Evolutionary conservation across 495 filamentous ascomycete species (phyloP), one percentile per base, ranked within the genome.

Genomic region (Neurospora pannonica): DNA sequence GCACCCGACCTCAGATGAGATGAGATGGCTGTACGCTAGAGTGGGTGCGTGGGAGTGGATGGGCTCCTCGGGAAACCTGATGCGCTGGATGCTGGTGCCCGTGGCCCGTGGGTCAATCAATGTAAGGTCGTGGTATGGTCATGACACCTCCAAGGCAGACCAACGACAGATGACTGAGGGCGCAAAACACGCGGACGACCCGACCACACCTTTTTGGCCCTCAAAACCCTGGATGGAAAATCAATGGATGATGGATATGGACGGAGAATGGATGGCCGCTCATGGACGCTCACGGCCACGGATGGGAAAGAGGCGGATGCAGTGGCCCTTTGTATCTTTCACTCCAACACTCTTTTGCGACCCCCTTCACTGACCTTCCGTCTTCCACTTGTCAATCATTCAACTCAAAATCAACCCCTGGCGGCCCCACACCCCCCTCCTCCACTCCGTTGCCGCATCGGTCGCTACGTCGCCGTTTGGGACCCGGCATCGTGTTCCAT

Each of bases 401-500:
- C 43, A 62, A 34, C 28, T 62, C 28, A 34, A 7, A 34, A 7
- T 34, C 54, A 67, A 34, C 54, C 54, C 54, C 54, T 67, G 54
- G 28, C 6, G 28, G 54, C 28, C 54, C 54, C 54, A 67, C 54
- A 19, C 54, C 48, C 48, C 48, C 54, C 54, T 67, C 54, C 54
- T 67, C 54, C 54, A 67, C 54, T 67, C 54, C 54, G 54, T 67
- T 67, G 54, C 54, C 54, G 54, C 54, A 67, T 67, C 54, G 54
- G 54, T 67, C 54, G 15, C 54, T 34, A 67, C 15, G 54, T 67
- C 54, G 54, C 54, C 54, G 39, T 72, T 72, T 72, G 39, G 71
- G 71, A 72, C 71, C 71, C 39, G 48, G 71, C 28, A 67, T 67
- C 31, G 28, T 62, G 54, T 67, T 67, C 54, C 54, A 67, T 67